phyloP scores from a whole-genome alignment of 2,329 filamentous ascomycete genomes.

The Coniochaeta pulveracea region DNA sequence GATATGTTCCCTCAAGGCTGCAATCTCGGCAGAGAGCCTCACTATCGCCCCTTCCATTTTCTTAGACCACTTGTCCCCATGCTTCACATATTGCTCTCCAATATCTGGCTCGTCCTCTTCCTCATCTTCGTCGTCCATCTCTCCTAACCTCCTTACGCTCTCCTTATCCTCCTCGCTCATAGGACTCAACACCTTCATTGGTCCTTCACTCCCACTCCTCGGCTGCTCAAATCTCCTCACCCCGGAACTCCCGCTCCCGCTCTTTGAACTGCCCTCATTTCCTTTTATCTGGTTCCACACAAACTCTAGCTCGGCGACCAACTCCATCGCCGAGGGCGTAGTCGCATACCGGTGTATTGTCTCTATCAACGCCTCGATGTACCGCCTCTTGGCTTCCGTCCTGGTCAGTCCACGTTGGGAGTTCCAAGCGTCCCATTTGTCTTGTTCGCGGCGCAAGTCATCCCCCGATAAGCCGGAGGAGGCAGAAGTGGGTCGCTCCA shows the following conservation, averaged over 20 bases:
- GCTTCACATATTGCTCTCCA: constrained; percentile 26
- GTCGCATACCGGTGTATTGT: constrained; percentile 96
- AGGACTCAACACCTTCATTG: constrained; percentile 66
- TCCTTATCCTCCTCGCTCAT: constrained; percentile 70
- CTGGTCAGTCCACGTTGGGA: constrained; percentile 70
- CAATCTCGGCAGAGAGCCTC: constrained; percentile 84
- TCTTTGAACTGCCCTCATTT: constrained; percentile 38
- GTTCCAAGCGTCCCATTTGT: constrained; percentile 93
- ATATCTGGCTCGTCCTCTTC: constrained; percentile 28
- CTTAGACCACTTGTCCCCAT: constrained; percentile 57
- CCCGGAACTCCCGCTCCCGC: constrained; percentile 20
- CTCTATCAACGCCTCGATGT: constrained; percentile 87
- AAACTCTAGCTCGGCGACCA: constrained; percentile 93
- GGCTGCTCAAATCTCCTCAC: constrained; percentile 35
- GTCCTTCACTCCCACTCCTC: constrained; percentile 36
- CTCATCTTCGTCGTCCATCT: constrained; percentile 33
- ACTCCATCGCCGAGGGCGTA: constrained; percentile 73
- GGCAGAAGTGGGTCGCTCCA: constrained; percentile 59
- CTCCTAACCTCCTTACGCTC: constrained; percentile 30
- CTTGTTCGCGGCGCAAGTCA: constrained; percentile 46
- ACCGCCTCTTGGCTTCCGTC: constrained; percentile 87
- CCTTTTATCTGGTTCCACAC: constrained; percentile 98
- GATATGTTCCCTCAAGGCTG: constrained; percentile 84
- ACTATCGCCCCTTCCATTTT: constrained; percentile 79
- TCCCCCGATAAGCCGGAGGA: constrained; percentile 34